A percentile compares a stretch with the other conserved stretches of the same genome.
Conservation (phyloP, 495 filamentous ascomycete species). For the Penicillium maclennaniae region DNA sequence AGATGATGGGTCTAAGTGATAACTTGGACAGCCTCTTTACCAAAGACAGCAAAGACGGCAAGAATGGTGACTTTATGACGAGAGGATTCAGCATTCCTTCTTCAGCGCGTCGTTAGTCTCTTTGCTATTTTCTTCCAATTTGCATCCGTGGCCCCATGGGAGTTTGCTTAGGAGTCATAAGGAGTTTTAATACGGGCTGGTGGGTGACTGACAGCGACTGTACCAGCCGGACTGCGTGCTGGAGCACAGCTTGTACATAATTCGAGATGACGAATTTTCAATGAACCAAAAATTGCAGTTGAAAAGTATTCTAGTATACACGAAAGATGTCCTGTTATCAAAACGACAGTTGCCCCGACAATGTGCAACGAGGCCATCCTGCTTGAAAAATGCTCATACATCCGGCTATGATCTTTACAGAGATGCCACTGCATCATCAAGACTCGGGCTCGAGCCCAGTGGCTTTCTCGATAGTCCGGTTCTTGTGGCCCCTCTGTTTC, state of each 20-base stretch:
- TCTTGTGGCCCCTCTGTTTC: neutral
- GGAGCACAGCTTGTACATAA: slow-evolving; percentile 23
- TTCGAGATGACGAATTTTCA: neutral
- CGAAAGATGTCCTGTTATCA: slow-evolving; percentile 17
- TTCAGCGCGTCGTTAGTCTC: slow-evolving; percentile 23
- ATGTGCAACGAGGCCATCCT: neutral
- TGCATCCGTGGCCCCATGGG: neutral
- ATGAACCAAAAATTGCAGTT: slow-evolving; percentile 15
- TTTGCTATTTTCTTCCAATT: neutral
- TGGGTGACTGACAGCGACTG: neutral
- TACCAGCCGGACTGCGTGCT: neutral
- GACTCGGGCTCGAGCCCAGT: neutral
- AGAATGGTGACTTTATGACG: slow-evolving; percentile 72
- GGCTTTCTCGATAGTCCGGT: neutral
- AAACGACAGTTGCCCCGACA: slow-evolving; percentile 5
- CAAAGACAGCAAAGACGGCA: slow-evolving; percentile 46
- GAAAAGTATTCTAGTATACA: slow-evolving; percentile 28
- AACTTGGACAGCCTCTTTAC: slow-evolving; percentile 70
- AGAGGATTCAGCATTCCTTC: slow-evolving; percentile 65
- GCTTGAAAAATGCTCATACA: neutral
- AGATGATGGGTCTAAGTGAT: slow-evolving; percentile 59
- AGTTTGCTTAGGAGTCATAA: slow-evolving; percentile 6
- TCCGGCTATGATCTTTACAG: slow-evolving; percentile 5
- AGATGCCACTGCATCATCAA: neutral
- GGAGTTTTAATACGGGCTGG: slow-evolving; percentile 1